Percentiles rank a stretch among this genome's conserved stretches.
These are phyloP conservation scores for Chaetomiaceae sp. DNA, from an alignment of 2,329 filamentous ascomycete genomes.

Conservation along the genomic window DNA sequence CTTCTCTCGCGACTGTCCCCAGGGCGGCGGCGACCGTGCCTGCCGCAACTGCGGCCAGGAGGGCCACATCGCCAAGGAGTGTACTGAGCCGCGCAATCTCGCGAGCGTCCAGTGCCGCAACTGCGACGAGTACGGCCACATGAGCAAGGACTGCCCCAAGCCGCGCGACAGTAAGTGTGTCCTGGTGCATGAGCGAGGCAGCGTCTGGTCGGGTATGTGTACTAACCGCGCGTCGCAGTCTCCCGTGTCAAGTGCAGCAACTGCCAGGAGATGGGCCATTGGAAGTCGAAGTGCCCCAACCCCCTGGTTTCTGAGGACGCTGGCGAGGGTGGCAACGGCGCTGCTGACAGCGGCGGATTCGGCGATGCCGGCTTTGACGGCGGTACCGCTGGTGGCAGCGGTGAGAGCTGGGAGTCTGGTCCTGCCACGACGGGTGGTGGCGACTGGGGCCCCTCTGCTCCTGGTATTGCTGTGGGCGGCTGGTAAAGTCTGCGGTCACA, in stretches of 20 bases:
- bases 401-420: neutral
- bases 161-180: constrained; percentile 46
- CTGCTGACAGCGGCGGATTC: constrained; percentile 11
- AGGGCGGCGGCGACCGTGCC: constrained; percentile 43
- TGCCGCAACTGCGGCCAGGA: constrained; percentile 60
- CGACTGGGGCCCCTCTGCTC: neutral
- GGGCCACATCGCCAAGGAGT: constrained; percentile 57
- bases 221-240: constrained; percentile 30
- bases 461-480: neutral
- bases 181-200: neutral
- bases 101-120: constrained; percentile 42
- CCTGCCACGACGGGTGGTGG: neutral
- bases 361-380: constrained; percentile 3
- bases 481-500: constrained; percentile 12
- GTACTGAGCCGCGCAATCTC: constrained; percentile 42
- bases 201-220: neutral
- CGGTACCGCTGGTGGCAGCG: neutral
- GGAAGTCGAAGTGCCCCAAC: constrained; percentile 35
- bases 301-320: constrained; percentile 26
- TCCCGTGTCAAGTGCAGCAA: constrained; percentile 54
- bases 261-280: constrained; percentile 46
- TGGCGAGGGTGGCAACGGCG: constrained; percentile 7
- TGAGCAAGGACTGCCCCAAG: constrained; percentile 45
- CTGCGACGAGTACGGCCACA: constrained; percentile 46
- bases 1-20: constrained; percentile 57